Evolutionary conservation across 192 early-diverging fungal species (phyloP).

Genomic region (Backusella macrospora): DNA sequence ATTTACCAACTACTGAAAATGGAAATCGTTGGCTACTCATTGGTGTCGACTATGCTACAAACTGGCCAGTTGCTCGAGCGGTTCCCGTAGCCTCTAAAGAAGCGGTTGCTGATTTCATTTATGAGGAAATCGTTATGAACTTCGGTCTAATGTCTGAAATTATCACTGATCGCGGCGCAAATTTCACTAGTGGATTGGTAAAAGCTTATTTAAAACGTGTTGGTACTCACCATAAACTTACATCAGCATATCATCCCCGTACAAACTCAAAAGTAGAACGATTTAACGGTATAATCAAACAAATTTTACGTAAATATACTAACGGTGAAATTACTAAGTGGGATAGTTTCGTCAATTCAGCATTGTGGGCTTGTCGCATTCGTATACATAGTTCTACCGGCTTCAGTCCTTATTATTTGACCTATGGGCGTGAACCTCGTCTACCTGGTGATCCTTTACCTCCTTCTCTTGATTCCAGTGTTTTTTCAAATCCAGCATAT

Average conservation of each 20-base stretch:
- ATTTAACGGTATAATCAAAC: constrained; percentile 23
- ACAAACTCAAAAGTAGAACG: constrained; percentile 29
- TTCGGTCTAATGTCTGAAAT: constrained; percentile 32
- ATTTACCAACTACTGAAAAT: neutral
- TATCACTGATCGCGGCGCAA: constrained; percentile 23
- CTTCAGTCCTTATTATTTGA: constrained; percentile 14
- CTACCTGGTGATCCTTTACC: neutral
- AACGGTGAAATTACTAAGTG: constrained; percentile 4
- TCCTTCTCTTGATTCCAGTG: neutral
- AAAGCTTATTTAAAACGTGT: constrained; percentile 4
- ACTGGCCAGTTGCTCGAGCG: constrained; percentile 38
- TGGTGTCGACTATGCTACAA: constrained; percentile 37
- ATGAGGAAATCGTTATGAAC: constrained; percentile 33
- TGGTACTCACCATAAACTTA: constrained; percentile 24
- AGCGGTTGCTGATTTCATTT: constrained; percentile 26
- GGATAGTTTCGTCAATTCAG: constrained; percentile 21
- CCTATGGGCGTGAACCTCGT: constrained; percentile 15
- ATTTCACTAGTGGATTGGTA: constrained; percentile 24
- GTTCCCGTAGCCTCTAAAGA: constrained; percentile 22
- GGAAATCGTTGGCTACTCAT: constrained; percentile 30
- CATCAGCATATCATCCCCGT: constrained; percentile 25
- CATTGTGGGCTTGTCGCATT: constrained; percentile 16
- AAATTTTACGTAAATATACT: constrained; percentile 18
- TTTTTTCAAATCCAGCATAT: neutral
- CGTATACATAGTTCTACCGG: neutral